Conservation (phyloP, 257 asterid species). For the Plantago ovata region DNA sequence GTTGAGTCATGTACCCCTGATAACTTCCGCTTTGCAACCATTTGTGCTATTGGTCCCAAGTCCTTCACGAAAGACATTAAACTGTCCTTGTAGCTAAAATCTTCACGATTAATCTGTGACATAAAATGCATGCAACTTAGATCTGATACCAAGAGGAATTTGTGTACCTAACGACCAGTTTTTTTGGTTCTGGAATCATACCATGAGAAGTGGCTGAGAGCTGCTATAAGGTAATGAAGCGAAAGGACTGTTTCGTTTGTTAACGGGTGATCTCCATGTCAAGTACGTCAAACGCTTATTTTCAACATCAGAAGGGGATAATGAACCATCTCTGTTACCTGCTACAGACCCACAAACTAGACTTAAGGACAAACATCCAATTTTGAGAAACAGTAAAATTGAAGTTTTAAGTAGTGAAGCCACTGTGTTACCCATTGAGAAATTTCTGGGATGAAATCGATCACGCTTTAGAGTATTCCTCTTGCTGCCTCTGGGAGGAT, state of each 20-base stretch:
- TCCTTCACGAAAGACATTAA: slow-evolving; percentile 48
- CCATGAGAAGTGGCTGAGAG: slow-evolving; percentile 31
- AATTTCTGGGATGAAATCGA: slow-evolving; percentile 12
- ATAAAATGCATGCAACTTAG: not conserved
- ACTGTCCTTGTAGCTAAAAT: slow-evolving; percentile 51
- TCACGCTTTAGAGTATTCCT: slow-evolving; percentile 18
- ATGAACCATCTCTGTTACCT: slow-evolving; percentile 31
- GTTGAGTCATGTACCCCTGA: slow-evolving; percentile 18
- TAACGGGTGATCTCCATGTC: slow-evolving; percentile 13
- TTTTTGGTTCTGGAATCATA: slow-evolving; percentile 20
- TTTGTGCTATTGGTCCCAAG: slow-evolving; percentile 65
- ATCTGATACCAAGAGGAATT: not conserved
- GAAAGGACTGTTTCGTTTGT: slow-evolving; percentile 5
- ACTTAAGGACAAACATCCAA: not conserved
- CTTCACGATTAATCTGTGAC: slow-evolving; percentile 38
- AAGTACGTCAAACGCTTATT: slow-evolving; percentile 43
- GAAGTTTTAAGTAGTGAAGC: not conserved
- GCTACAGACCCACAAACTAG: slow-evolving; percentile 2
- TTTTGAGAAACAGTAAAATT: not conserved
- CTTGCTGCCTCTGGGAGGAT: slow-evolving; percentile 19
- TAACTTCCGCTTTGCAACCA: slow-evolving; percentile 54
- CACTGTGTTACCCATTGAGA: slow-evolving; percentile 26
- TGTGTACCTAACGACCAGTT: not conserved
- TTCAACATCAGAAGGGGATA: slow-evolving; percentile 17
- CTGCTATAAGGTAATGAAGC: slow-evolving; percentile 15